Evolutionary conservation across 2,329 filamentous ascomycete genomes (phyloP), one percentile per base, ranked within the genome.

Genomic region (Acrodontium crateriforme): DNA sequence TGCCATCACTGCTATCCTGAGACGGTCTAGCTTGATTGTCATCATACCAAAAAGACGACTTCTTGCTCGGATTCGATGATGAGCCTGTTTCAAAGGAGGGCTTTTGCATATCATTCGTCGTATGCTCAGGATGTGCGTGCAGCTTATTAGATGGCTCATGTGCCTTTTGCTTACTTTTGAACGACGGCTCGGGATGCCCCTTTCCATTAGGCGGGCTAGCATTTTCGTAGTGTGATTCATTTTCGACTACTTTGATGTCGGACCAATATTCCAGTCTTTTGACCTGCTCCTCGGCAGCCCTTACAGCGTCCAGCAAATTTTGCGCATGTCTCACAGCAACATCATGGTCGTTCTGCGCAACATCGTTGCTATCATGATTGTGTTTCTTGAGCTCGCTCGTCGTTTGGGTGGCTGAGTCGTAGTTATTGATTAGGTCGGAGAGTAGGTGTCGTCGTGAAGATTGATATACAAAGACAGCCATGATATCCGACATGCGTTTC

Each of bases 391-490:
- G 57, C 32, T 58, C 53, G 32, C 67, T 54, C 10, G 63, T 59
- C 37, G 69, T 61, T 17, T 60, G 55, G 31, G 62, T 54, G 14
- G 64, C 51, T 38, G 65, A 58, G 25, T 79, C 67, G 38, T 78
- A 64, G 9, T 70, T 62, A n/a, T 69, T 35, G 14, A 47, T 74
- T 25, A 98, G 59, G 27, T 73, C 69, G 11, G 71, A 64, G 10
- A 94, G 63, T 3, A 95, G 64, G 32, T 84, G 71, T 36, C 77
- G 72, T 14, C 85, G 71, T 2, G 85, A 93, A 11, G 77, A 75
- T 52, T 95, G 87, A 50, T 93, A 98, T 12, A 98, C 65, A 45
- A 95, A 81, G 32, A 79, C 64, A 1, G 72, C 65, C 83, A 93
- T 85, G 41, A 93, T 79, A 24, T 83, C 73, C 30, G 81, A 77